Evolutionary conservation across 345 rosid species (phyloP), one percentile per base, ranked within the genome.

Genomic region (Excoecaria agallocha): DNA sequence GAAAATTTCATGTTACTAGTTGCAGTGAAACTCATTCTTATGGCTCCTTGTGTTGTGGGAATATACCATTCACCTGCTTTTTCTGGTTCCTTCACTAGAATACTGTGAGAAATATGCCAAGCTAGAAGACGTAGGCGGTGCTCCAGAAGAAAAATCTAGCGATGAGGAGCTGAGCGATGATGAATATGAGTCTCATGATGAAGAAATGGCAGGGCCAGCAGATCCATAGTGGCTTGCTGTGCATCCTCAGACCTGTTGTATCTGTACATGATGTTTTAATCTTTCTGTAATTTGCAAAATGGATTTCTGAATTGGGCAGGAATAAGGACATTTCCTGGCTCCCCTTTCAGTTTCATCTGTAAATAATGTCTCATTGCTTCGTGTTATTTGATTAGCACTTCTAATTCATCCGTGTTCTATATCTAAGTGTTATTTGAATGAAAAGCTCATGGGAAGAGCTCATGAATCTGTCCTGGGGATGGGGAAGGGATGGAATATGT

Each of bases 71-170:
- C 11, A 56, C 39, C 49, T 78, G 57, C 52, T 68, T 39, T 69
- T 12, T 13, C 46, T 57, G 55, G 61, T 51, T 60, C 11, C 5
- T 78, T 16, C 30, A 76, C 24, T 76, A 91, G 93, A 89, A 64
- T 84, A 79, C 76, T 83, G 92, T 59, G 82, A 81, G 80, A 83
- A 76, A 80, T 89, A 89, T 83, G 96, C 93, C 49, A 85, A 84
- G 78, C 87, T 86, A n/a, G 85, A 83, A 30, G 89, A 83, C 51
- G 55, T 73, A 15, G 86, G 80, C 49, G 85, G 76, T 11, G 78
- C 78, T 17, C 68, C 77, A 15, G 89, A 85, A 66, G 91, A 80
- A 13, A 57, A 77, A 10, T 83, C 78, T 1, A 82, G 86, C 3
- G 93, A 86, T 6, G 91, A 87, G 22, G 89, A 86, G 65, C 4